phyloP scores from a whole-genome alignment of 176 grass and related monocot genomes.

The Triticum aestivum region IWGSC_CS_RefSeq_v2.1 NC_057800.1:746779197-746779696 shows the following conservation, averaged over 20 bases:
- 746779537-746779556: neutral
- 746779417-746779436: neutral
- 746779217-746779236: neutral
- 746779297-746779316: constrained; percentile 66
- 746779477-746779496: neutral
- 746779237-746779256: neutral
- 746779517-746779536: neutral
- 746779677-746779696: neutral
- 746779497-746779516: neutral
- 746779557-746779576: neutral
- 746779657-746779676: neutral
- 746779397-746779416: neutral
- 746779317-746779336: constrained; percentile 41
- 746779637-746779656: neutral
- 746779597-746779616: too few relatives aligned
- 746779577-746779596: neutral
- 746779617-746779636: too few relatives aligned
- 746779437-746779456: neutral
- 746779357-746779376: neutral
- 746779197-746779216: neutral
- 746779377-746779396: neutral
- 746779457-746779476: neutral
- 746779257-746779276: neutral
- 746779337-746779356: neutral
- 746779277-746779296: constrained; percentile 59